Evolutionary conservation across 495 filamentous ascomycete genomes (phyloP).

Genomic region (Oidiodendron maius): DNA sequence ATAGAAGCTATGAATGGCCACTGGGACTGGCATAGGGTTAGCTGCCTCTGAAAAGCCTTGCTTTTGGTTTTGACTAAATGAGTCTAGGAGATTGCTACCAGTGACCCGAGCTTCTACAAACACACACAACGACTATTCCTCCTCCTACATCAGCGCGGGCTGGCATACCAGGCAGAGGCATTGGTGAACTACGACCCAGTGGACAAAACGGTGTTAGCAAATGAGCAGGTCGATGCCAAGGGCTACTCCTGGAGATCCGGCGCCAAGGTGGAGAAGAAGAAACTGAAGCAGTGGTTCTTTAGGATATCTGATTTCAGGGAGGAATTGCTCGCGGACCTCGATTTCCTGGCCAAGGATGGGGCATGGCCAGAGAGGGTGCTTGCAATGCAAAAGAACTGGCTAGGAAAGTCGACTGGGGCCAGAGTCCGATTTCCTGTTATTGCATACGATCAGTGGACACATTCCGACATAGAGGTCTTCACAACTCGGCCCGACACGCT

Average conservation of each 20-base stretch:
- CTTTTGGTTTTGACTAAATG: background rate
- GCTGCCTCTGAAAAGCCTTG: constrained; percentile 33
- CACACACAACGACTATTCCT: constrained; percentile 86
- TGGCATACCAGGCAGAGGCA: constrained; percentile 75
- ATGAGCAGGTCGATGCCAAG: constrained; percentile 83
- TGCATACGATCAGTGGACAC: constrained; percentile 28
- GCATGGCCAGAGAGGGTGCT: constrained; percentile 78
- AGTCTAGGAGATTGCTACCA: constrained; percentile 74
- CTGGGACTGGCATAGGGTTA: constrained; percentile 78
- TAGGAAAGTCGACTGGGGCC: constrained; percentile 71
- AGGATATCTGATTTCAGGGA: constrained; percentile 75
- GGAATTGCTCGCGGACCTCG: constrained; percentile 65
- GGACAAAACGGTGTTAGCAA: constrained; percentile 83
- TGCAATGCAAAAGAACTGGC: constrained; percentile 84
- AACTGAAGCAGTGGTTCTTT: constrained; percentile 86
- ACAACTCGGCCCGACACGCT: constrained; percentile 82
- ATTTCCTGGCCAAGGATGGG: constrained; percentile 51
- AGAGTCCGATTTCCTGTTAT: constrained; percentile 62
- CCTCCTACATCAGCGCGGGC: constrained; percentile 58
- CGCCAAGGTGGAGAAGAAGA: constrained; percentile 73
- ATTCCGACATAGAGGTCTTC: constrained; percentile 57
- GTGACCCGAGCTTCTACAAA: constrained; percentile 76
- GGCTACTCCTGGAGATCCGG: constrained; percentile 85
- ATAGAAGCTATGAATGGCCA: constrained; percentile 65
- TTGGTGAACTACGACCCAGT: constrained; percentile 87